Evolutionary conservation across 129 eudicot species (phyloP).

Genomic region (Rutidosis leptorrhynchoides): DNA sequence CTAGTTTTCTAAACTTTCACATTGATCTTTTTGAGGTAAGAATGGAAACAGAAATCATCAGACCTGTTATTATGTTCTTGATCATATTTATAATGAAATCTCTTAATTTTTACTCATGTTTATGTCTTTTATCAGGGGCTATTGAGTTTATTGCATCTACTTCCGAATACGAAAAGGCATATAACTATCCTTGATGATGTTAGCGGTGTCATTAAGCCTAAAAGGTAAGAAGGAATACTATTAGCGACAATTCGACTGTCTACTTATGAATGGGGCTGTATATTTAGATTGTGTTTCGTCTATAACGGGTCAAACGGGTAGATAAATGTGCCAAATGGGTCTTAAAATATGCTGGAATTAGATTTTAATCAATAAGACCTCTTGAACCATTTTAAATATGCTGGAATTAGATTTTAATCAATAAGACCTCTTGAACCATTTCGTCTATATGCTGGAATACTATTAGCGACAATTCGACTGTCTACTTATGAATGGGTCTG

Average conservation of each 20-base stretch:
- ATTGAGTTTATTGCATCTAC: slow-evolving; percentile 43
- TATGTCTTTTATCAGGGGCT: slow-evolving; percentile 41
- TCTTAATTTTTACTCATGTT: slow-evolving; percentile 13
- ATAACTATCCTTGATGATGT: slow-evolving; percentile 71
- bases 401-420: neutral
- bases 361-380: no score
- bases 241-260: neutral
- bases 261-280: neutral
- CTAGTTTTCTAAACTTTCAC: slow-evolving; percentile 59
- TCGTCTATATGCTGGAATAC: neutral
- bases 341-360: neutral
- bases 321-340: neutral
- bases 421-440: no score
- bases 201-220: slow-evolving; percentile 77
- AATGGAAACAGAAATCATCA: neutral
- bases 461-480: neutral
- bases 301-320: neutral
- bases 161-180: slow-evolving; percentile 56
- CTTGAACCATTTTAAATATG: no score
- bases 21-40: slow-evolving; percentile 53
- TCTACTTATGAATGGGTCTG: neutral
- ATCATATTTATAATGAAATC: neutral
- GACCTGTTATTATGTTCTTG: neutral
- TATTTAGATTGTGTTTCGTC: neutral
- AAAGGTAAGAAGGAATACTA: slow-evolving; percentile 44